Base-by-base conservation (phyloP, 768 basidiomycete genomes). In the Coprinopsis strossmayeri region DNA sequence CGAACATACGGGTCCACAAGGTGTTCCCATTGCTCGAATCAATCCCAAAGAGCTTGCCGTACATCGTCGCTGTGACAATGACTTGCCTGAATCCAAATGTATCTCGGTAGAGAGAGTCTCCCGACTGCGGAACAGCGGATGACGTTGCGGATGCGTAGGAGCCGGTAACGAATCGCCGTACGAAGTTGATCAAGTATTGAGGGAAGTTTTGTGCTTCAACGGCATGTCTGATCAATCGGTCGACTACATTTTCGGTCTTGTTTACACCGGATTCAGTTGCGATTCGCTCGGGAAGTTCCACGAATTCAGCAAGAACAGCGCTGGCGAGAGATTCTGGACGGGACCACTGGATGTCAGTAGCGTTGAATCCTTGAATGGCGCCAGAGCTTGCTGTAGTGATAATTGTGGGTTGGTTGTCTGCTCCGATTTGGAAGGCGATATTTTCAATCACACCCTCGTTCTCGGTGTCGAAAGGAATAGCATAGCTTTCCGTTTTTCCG, bases 51-150 rank as follows among this genome's bases (percentile, higher is more conserved):
- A 93, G 55, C 57, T 90, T 91, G 1, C 91, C 91, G 24, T 76
- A 70, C 0, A 69, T 55, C 2, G 87, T 91, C 0, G 82, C 86
- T 4, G 71, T 74, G 3, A 95, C 77, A 38, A 94, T 77, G 24
- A 96, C 63, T 60, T 96, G 90, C 30, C 85, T 75, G 66, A 96
- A 91, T 0, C 91, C 92, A 60, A 94, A 95, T 0, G 82, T 64
- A 58, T 94, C 91, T 3, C 89, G 79, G 50, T 71, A 67, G 0
- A 84, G 69, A 0, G 65, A 50, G 20, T 67, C 70, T 13, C 70
- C 56, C 24, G 63, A 54, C 40, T 60, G 54, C 18, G 65, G 44
- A 9, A 64, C 49, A 25, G 59, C 65, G 28, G 64, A 60, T 18
- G 65, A 70, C 28, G 67, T 69, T 2, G 72, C 69, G 1, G 81